Percentiles rank a stretch among this genome's conserved stretches.
Conservation (phyloP, 768 basidiomycete genomes). For the Hysterangium stoloniferum region DNA sequence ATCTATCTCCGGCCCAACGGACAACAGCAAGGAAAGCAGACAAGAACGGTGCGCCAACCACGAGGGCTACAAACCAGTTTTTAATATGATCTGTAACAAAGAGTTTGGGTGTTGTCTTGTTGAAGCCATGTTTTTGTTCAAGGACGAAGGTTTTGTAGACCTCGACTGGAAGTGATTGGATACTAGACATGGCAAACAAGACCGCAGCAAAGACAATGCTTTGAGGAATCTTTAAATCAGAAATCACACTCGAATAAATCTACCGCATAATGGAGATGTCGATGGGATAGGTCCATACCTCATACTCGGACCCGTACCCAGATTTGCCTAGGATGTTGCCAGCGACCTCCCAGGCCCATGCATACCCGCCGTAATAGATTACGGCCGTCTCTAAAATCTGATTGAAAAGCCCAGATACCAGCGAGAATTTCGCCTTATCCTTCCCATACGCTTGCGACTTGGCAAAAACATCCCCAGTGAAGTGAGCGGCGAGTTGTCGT, state of each 20-base stretch:
- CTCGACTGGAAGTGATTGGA: slow-evolving; percentile 68
- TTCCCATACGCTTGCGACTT: slow-evolving; percentile 90
- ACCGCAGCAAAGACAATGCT: slow-evolving; percentile 71
- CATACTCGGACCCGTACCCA: slow-evolving; percentile 65
- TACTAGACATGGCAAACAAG: slow-evolving; percentile 54
- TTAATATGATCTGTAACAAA: slow-evolving; percentile 81
- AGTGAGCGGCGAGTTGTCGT: slow-evolving; percentile 56
- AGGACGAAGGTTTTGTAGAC: slow-evolving; percentile 88
- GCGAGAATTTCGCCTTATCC: slow-evolving; percentile 80
- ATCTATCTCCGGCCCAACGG: slow-evolving; percentile 87
- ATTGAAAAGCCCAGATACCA: slow-evolving; percentile 67
- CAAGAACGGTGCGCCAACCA: slow-evolving; percentile 78
- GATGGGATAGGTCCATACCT: slow-evolving; percentile 40
- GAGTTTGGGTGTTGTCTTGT: slow-evolving; percentile 76
- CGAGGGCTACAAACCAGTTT: slow-evolving; percentile 61
- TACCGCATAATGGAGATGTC: neutral
- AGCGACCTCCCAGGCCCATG: slow-evolving; percentile 71
- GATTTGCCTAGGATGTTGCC: slow-evolving; percentile 40
- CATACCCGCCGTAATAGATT: slow-evolving; percentile 71
- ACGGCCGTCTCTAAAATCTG: slow-evolving; percentile 62
- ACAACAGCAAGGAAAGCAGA: slow-evolving; percentile 84
- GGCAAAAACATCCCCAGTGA: slow-evolving; percentile 62
- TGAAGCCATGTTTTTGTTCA: slow-evolving; percentile 95
- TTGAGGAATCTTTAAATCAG: slow-evolving; percentile 58
- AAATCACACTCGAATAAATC: neutral